These are phyloP conservation scores for Phaffia tasmanica DNA, from an alignment of 768 basidiomycete genomes.

Conservation along the genomic window DNA sequence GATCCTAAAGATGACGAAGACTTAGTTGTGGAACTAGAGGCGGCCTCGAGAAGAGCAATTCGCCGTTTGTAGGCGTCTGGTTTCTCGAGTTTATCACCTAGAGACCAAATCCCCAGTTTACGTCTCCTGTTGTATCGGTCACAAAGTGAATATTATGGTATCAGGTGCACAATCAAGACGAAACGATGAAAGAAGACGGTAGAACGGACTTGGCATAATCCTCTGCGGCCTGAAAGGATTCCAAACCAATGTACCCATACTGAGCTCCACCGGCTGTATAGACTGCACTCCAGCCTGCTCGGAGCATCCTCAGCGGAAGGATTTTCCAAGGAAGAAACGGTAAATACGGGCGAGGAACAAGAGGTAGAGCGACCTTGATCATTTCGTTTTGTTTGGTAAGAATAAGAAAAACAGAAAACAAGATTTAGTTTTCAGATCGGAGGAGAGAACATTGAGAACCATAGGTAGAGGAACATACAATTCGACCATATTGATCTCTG, in stretches of 20 bases:
- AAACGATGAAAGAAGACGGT: too few species aligned
- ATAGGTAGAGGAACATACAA: background rate
- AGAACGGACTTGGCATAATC: constrained; percentile 16
- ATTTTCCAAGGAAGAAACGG: constrained; percentile 10
- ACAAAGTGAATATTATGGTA: background rate
- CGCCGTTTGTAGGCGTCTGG: constrained; percentile 19
- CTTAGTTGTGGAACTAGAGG: too few species aligned
- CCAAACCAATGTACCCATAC: constrained; percentile 12
- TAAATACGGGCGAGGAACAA: constrained; percentile 6
- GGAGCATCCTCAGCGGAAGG: constrained; percentile 15
- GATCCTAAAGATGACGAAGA: too few species aligned
- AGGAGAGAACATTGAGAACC: background rate
- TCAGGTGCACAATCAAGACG: background rate
- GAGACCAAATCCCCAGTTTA: constrained; percentile 15
- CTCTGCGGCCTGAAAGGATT: constrained; percentile 6
- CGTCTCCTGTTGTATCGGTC: background rate
- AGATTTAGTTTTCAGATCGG: too few species aligned
- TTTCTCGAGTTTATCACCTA: constrained; percentile 17
- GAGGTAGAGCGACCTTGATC: constrained; percentile 5
- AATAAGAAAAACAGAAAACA: too few species aligned
- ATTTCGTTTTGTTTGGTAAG: background rate
- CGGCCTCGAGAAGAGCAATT: background rate
- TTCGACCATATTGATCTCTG: constrained; percentile 16
- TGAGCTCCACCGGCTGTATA: constrained; percentile 15
- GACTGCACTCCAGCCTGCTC: constrained; percentile 10